Percentiles rank a stretch among this genome's conserved stretches.
These are phyloP conservation scores for Emmonsiellopsis sp. DNA, from an alignment of 2,329 filamentous ascomycete species.

Conservation along the genomic window DNA sequence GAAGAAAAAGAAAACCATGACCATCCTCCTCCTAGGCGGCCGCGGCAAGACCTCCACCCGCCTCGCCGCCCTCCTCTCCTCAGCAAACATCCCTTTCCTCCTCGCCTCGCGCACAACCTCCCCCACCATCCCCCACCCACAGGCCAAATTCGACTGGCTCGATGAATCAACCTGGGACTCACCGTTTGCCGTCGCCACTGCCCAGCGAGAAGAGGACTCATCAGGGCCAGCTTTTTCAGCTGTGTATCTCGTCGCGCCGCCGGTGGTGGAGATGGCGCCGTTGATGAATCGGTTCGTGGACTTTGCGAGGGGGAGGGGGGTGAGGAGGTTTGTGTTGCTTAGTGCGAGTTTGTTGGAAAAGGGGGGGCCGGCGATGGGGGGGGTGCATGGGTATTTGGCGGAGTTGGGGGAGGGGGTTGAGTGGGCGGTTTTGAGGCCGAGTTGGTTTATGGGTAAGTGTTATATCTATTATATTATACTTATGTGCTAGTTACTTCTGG, in stretches of 20 bases:
- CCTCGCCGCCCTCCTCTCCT: constrained; percentile 2
- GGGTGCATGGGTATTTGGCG: constrained; percentile 30
- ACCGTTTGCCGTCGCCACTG: constrained; percentile 1
- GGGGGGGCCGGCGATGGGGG: constrained; percentile 27
- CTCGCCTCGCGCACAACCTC: constrained; percentile 2
- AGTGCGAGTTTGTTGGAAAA: constrained; percentile 29
- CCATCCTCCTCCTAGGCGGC: constrained; percentile 6
- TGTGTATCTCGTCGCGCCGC: constrained; percentile 36
- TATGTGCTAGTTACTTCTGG: background rate
- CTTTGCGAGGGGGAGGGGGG: constrained; percentile 27
- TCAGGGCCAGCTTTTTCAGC: constrained; percentile 12
- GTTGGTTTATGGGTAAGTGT: constrained; percentile 39
- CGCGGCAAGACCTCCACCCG: constrained; percentile 6
- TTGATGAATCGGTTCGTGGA: constrained; percentile 36
- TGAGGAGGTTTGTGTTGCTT: constrained; percentile 38
- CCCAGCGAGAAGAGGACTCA: background rate
- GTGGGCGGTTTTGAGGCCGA: constrained; percentile 37
- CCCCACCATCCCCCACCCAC: background rate
- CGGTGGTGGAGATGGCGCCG: constrained; percentile 21
- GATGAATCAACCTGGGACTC: constrained; percentile 4
- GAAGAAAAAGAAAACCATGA: background rate
- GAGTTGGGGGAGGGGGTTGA: constrained; percentile 24
- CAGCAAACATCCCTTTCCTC: constrained; percentile 4
- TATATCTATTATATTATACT: background rate
- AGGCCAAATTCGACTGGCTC: constrained; percentile 7